Percentiles rank a stretch among this genome's conserved stretches.
These are phyloP conservation scores for Circinella minor DNA, from an alignment of 371 early-diverging fungal species.

Conservation along the genomic window DNA sequence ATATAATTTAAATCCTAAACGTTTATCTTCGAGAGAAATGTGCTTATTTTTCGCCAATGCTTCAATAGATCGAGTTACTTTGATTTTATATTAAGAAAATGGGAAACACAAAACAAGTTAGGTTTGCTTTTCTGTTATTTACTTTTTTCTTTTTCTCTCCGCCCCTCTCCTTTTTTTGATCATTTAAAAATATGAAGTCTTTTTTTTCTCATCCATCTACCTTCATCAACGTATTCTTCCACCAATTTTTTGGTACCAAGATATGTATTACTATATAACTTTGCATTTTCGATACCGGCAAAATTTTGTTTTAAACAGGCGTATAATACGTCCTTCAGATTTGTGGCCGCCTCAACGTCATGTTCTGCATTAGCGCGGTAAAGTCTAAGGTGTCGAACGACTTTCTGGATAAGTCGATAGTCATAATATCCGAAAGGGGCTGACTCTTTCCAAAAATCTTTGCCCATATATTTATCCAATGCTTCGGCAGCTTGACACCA, in stretches of 20 bases:
- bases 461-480: slow-evolving; percentile 72
- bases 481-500: slow-evolving; percentile 75
- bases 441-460: slow-evolving; percentile 75
- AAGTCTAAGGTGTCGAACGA: slow-evolving; percentile 53
- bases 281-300: slow-evolving; percentile 79
- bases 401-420: slow-evolving; percentile 68
- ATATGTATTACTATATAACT: slow-evolving; percentile 78
- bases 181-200: no score
- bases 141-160: no score
- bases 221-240: slow-evolving; percentile 82
- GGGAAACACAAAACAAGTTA: neutral
- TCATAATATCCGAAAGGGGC: slow-evolving; percentile 72
- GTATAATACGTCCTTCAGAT: slow-evolving; percentile 56
- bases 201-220: slow-evolving; percentile 23
- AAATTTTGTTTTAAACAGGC: slow-evolving; percentile 81
- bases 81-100: no score
- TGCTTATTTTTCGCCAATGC: slow-evolving; percentile 57
- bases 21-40: slow-evolving; percentile 63
- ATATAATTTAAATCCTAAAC: slow-evolving; percentile 74
- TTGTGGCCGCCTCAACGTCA: slow-evolving; percentile 35
- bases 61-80: slow-evolving; percentile 69
- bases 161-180: no score
- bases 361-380: slow-evolving; percentile 34
- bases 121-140: neutral
- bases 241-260: slow-evolving; percentile 81